phyloP scores from a whole-genome alignment of 345 rosid genomes.

The Acer yangbiense region DNA sequence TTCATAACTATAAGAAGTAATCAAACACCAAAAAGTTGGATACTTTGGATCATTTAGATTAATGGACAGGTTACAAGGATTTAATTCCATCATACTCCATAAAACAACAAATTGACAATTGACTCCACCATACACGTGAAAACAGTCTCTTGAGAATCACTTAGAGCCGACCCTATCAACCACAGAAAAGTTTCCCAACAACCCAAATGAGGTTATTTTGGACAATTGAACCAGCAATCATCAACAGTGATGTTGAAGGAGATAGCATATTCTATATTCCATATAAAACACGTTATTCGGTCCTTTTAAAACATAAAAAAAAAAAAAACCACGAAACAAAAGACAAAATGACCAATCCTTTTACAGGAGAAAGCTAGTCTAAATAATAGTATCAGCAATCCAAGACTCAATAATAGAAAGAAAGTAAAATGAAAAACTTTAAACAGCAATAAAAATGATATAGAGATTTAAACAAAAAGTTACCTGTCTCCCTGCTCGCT shows the following conservation, averaged over 20 bases:
- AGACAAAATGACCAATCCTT: not conserved
- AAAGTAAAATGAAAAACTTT: not conserved
- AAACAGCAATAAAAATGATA: too few species aligned
- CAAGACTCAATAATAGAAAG: not conserved
- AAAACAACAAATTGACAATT: not conserved
- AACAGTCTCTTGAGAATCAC: slow-evolving; percentile 1
- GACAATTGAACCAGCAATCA: not conserved
- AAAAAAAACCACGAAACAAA: not conserved
- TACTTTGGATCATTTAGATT: not conserved
- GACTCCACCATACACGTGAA: not conserved
- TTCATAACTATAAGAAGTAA: not conserved
- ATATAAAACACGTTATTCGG: not conserved
- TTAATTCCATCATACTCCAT: not conserved
- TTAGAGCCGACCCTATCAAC: not conserved
- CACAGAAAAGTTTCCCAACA: not conserved
- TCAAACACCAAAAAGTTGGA: not conserved
- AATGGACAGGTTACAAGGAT: not conserved
- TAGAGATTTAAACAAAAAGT: not conserved
- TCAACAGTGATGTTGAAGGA: slow-evolving; percentile 5
- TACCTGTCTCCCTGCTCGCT: slow-evolving; percentile 83
- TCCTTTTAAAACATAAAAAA: not conserved
- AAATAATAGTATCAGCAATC: not conserved
- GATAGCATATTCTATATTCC: not conserved
- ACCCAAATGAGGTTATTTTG: slow-evolving; percentile 4
- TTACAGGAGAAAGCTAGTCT: not conserved